Conservation (phyloP, 306 rosid genomes). For the Sphenostylis stenocarpa region DNA sequence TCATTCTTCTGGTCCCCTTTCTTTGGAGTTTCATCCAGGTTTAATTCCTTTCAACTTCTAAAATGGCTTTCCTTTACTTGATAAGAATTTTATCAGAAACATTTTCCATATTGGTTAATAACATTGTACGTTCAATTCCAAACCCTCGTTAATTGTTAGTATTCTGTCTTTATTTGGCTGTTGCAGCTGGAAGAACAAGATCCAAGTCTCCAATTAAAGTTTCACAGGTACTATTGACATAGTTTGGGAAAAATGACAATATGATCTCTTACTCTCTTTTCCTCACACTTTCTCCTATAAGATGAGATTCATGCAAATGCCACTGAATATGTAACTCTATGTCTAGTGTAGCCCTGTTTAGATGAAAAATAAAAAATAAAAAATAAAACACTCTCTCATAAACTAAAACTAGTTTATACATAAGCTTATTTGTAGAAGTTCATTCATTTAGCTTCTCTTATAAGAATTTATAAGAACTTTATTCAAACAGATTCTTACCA, state of each 20-base stretch:
- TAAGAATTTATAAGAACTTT: not conserved
- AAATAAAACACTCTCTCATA: not conserved
- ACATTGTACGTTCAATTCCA: conserved; percentile 14
- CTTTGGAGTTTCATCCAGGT: conserved; percentile 32
- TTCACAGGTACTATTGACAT: conserved; percentile 25
- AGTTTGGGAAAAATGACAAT: not conserved
- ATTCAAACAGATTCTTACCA: not conserved
- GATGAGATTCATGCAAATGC: not conserved
- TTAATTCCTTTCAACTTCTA: not conserved
- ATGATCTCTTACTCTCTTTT: not conserved
- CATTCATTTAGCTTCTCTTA: not conserved
- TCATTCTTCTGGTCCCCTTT: conserved; percentile 19
- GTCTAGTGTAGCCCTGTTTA: not conserved
- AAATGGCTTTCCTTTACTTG: not conserved
- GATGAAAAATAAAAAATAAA: not conserved
- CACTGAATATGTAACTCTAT: not conserved
- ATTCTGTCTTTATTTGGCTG: not conserved
- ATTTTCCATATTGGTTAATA: not conserved
- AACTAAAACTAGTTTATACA: not conserved
- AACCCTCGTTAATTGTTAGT: not conserved
- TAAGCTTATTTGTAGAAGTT: too few species aligned
- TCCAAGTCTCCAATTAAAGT: not conserved
- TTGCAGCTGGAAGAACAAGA: conserved; percentile 27
- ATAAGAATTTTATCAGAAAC: not conserved
- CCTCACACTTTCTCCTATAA: not conserved